A percentile compares a stretch with the other conserved stretches of the same genome.
phyloP scores from a whole-genome alignment of 164 flowering plant species.

The Echeveria elegans region DNA sequence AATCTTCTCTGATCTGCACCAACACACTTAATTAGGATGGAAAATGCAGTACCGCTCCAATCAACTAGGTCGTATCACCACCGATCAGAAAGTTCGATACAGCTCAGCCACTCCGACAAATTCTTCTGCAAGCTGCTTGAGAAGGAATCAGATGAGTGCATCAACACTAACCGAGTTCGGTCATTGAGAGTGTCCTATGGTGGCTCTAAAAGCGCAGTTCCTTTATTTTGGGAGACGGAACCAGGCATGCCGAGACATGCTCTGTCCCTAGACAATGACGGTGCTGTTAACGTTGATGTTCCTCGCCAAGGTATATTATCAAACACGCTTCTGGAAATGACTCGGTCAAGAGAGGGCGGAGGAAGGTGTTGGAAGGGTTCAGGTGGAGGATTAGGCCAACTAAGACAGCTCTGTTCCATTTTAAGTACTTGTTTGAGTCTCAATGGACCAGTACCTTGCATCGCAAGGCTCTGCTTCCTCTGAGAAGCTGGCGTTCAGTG shows the following conservation, averaged over 20 bases:
- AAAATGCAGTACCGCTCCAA: too few species aligned
- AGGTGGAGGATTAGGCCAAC: not conserved
- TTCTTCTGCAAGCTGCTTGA: conserved; percentile 21
- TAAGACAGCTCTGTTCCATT: not conserved
- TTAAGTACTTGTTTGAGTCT: not conserved
- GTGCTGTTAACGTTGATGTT: not conserved
- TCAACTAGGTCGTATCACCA: not conserved
- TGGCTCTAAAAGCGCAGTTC: conserved; percentile 19
- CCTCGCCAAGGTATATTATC: conserved; percentile 21
- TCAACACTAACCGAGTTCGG: too few species aligned
- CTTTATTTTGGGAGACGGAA: conserved; percentile 33
- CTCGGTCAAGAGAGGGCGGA: not conserved
- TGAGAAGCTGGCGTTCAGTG: not conserved
- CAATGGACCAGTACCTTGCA: not conserved
- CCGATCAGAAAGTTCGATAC: not conserved
- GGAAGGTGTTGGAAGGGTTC: not conserved
- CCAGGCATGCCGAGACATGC: conserved; percentile 38
- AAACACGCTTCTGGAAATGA: not conserved
- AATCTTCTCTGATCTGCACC: too few species aligned
- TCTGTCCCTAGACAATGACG: not conserved
- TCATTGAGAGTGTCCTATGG: conserved; percentile 32
- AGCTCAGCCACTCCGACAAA: conserved; percentile 14
- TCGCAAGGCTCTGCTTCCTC: not conserved
- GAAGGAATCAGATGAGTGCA: conserved; percentile 19
- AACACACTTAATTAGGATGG: too few species aligned